Conservation (phyloP, 306 rosid genomes). For the Acacia acuminata region DNA sequence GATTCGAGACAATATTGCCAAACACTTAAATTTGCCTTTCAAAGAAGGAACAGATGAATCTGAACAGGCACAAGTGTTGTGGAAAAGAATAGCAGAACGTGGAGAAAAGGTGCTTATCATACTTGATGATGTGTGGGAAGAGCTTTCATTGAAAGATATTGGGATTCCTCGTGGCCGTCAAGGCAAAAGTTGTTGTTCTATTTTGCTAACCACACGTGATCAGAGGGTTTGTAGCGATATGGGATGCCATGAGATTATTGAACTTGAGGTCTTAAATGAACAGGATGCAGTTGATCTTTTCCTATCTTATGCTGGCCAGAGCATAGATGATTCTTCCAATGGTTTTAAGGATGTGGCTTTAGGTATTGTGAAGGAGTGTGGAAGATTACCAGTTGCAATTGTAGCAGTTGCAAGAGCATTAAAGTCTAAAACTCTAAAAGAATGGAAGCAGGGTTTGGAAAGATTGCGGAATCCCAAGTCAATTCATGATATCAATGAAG, state of each 20-base stretch:
- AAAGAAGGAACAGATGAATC: neutral
- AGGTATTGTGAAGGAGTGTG: constrained; percentile 18
- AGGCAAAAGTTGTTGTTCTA: neutral
- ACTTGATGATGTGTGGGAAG: constrained; percentile 31
- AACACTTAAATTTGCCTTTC: too few relatives aligned
- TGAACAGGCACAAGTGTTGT: neutral
- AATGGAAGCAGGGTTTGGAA: neutral
- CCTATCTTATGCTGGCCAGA: neutral
- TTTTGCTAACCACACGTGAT: constrained; percentile 10
- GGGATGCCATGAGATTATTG: neutral
- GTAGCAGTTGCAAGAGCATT: neutral
- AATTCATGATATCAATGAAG: neutral
- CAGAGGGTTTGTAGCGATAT: neutral
- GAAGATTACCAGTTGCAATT: constrained; percentile 27
- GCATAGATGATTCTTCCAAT: too few relatives aligned
- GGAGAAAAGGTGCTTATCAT: constrained; percentile 23
- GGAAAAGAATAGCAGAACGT: neutral
- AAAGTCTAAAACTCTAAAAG: rapidly evolving
- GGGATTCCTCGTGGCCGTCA: constrained; percentile 1
- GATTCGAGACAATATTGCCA: too few relatives aligned
- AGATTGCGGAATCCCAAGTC: neutral
- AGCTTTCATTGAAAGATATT: neutral
- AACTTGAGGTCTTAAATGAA: neutral
- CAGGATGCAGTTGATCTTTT: constrained; percentile 9
- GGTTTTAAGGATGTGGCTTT: neutral